These are phyloP conservation scores for Tolypocladium album DNA, from an alignment of 2,329 filamentous ascomycete genomes.

Conservation along the genomic window DNA sequence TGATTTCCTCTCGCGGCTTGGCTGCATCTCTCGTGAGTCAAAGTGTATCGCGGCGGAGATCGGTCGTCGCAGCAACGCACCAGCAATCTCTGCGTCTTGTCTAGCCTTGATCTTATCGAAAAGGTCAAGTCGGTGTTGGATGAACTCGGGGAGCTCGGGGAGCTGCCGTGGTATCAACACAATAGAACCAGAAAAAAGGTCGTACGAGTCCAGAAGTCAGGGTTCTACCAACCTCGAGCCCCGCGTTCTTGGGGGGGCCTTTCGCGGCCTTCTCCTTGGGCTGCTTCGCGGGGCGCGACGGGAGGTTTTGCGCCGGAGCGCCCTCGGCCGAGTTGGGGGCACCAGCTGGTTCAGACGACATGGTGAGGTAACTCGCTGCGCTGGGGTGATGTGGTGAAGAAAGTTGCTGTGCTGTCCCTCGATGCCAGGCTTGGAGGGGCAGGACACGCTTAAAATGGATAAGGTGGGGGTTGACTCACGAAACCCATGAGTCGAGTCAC, in stretches of 20 bases:
- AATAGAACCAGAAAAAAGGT: slow-evolving; percentile 22
- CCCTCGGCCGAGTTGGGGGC: slow-evolving; percentile 22
- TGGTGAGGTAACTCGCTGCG: slow-evolving; percentile 11
- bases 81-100: slow-evolving; percentile 62
- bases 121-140: slow-evolving; percentile 72
- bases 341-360: slow-evolving; percentile 27
- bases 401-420: slow-evolving; percentile 14
- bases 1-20: slow-evolving; percentile 65
- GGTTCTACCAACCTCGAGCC: slow-evolving; percentile 32
- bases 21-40: slow-evolving; percentile 24
- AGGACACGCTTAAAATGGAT: slow-evolving; percentile 12
- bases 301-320: slow-evolving; percentile 20
- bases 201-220: slow-evolving; percentile 6
- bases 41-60: background rate
- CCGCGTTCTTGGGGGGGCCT: slow-evolving; percentile 44
- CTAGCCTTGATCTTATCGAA: slow-evolving; percentile 84
- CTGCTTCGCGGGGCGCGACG: slow-evolving; percentile 24
- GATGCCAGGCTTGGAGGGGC: slow-evolving; percentile 20
- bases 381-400: slow-evolving; percentile 11
- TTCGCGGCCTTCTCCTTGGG: slow-evolving; percentile 27
- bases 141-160: slow-evolving; percentile 56
- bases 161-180: slow-evolving; percentile 17
- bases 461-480: slow-evolving; percentile 26
- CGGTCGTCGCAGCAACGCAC: slow-evolving; percentile 15
- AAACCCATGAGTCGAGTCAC: slow-evolving; percentile 1